A percentile compares a stretch with the other conserved stretches of the same genome.
Conservation (phyloP, 441 rosid genomes). For the Populus hybrid region DNA sequence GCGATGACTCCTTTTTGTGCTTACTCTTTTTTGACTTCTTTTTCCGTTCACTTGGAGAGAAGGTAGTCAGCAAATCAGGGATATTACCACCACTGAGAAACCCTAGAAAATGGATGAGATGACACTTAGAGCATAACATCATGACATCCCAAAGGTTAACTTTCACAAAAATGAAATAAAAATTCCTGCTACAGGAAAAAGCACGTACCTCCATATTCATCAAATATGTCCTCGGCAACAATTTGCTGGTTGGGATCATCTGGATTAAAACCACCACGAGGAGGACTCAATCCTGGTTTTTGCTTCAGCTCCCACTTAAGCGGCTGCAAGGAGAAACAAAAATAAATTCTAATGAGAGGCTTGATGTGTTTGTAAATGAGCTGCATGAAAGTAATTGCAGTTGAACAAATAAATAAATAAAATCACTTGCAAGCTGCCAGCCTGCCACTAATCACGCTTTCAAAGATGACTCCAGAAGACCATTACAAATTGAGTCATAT, state of each 20-base stretch:
- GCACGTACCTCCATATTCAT: constrained; percentile 82
- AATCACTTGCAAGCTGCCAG: constrained; percentile 7
- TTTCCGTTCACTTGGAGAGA: constrained; percentile 39
- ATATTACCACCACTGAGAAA: constrained; percentile 63
- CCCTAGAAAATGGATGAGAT: constrained; percentile 43
- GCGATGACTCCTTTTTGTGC: constrained; percentile 45
- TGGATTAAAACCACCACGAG: constrained; percentile 87
- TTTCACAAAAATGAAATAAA: not conserved
- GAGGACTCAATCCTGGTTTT: constrained; percentile 94
- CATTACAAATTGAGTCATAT: not conserved
- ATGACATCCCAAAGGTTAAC: not conserved
- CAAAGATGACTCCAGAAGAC: not conserved
- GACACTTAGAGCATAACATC: constrained; percentile 6
- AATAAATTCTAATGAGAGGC: constrained; percentile 7
- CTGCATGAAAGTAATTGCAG: not conserved
- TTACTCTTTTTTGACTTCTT: constrained; percentile 47
- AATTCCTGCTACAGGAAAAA: constrained; percentile 4
- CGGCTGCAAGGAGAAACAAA: constrained; percentile 47
- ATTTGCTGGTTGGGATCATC: constrained; percentile 96
- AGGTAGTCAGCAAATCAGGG: constrained; percentile 58
- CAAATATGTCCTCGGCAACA: constrained; percentile 94
- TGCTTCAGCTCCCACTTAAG: constrained; percentile 97
- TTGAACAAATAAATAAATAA: not conserved
- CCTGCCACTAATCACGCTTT: constrained; percentile 1
- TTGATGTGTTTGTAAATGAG: not conserved